A percentile compares a stretch with the other conserved stretches of the same genome.
These are phyloP conservation scores for Coemansia sp. DNA, from an alignment of 192 early-diverging fungal genomes.

Conservation along the genomic window DNA sequence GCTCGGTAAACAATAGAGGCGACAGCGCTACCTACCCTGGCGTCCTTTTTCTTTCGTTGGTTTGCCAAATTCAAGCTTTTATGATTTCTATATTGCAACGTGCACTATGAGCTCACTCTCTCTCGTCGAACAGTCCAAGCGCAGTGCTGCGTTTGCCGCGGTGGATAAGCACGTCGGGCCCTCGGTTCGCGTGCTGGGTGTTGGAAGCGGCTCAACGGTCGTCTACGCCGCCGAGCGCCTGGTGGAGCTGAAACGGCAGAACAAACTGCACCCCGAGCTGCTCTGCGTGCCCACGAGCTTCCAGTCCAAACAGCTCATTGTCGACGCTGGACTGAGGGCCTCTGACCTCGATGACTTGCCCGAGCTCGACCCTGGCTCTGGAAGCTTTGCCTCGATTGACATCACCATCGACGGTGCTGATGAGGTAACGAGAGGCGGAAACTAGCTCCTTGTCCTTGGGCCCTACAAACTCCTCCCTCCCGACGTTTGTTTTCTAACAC, in stretches of 20 bases:
- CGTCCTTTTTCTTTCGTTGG: no score
- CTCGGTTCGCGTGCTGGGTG: conserved; percentile 75
- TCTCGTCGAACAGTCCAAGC: conserved; percentile 75
- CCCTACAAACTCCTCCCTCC: no score
- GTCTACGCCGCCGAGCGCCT: conserved; percentile 88
- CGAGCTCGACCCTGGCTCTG: conserved; percentile 49
- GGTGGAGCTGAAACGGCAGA: conserved; percentile 63
- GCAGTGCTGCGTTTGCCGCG: conserved; percentile 83
- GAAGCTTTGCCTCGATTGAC: conserved; percentile 56
- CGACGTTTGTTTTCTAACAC: no score
- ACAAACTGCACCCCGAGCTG: conserved; percentile 61
- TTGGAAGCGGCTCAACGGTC: conserved; percentile 87
- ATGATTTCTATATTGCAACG: background rate
- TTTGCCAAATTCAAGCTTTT: conserved; percentile 5
- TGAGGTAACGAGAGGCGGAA: conserved; percentile 61
- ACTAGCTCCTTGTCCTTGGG: no score
- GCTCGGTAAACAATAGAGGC: background rate
- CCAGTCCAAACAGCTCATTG: conserved; percentile 85
- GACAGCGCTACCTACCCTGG: no score
- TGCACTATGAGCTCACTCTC: conserved; percentile 17
- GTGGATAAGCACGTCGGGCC: conserved; percentile 85
- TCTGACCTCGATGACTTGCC: conserved; percentile 78
- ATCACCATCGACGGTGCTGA: conserved; percentile 95
- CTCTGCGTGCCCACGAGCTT: conserved; percentile 93
- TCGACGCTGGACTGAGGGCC: conserved; percentile 80